Evolutionary conservation across 345 rosid species (phyloP).

Genomic region (Laguncularia racemosa): DNA sequence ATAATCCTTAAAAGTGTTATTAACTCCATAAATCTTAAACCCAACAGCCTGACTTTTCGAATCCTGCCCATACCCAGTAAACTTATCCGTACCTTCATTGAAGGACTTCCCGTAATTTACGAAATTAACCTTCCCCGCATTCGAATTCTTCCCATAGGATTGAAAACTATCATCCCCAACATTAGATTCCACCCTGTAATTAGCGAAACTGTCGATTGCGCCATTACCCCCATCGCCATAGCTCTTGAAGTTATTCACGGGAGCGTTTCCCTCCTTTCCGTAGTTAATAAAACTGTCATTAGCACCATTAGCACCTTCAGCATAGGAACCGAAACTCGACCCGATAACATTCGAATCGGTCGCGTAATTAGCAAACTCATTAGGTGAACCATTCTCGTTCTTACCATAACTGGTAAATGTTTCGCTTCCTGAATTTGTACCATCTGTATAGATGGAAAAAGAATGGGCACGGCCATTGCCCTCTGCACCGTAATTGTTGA

Average conservation of each 20-base stretch:
- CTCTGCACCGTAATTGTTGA: slow-evolving; percentile 52
- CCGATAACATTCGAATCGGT: slow-evolving; percentile 51
- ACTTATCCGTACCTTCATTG: slow-evolving; percentile 47
- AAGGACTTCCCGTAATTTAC: slow-evolving; percentile 47
- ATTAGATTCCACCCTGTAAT: slow-evolving; percentile 48
- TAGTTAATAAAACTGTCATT: slow-evolving; percentile 62
- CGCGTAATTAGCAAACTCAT: slow-evolving; percentile 50
- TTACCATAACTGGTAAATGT: slow-evolving; percentile 58
- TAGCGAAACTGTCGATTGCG: slow-evolving; percentile 35
- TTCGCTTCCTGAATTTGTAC: slow-evolving; percentile 59
- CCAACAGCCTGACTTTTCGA: slow-evolving; percentile 23
- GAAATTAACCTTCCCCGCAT: slow-evolving; percentile 31
- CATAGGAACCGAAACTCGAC: slow-evolving; percentile 58
- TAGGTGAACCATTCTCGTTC: slow-evolving; percentile 52
- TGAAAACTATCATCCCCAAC: slow-evolving; percentile 56
- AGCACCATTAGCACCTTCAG: slow-evolving; percentile 47
- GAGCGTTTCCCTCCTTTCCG: slow-evolving; percentile 53
- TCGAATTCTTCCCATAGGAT: slow-evolving; percentile 60
- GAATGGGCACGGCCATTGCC: slow-evolving; percentile 36
- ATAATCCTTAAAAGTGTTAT: slow-evolving; percentile 51
- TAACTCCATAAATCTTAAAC: slow-evolving; percentile 43
- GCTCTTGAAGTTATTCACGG: slow-evolving; percentile 50
- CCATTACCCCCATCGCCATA: slow-evolving; percentile 50
- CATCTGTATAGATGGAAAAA: slow-evolving; percentile 41
- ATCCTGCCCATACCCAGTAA: slow-evolving; percentile 50